Base-by-base conservation (phyloP, 805 yeast genomes). In the Saccharomycopsis amapae region DNA sequence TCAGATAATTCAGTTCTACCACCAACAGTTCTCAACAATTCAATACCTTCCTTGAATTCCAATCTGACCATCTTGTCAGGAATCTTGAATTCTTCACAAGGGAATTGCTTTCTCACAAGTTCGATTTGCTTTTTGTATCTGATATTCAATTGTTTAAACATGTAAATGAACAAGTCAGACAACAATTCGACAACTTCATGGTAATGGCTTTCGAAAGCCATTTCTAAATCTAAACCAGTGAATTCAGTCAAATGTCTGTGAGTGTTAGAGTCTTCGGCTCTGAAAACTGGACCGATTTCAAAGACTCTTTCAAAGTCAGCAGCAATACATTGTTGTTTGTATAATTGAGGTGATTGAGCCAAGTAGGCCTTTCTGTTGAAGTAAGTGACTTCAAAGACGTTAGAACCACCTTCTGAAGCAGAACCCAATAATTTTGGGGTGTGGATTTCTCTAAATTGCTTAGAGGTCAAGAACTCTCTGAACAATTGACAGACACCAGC, bases 221-320 rank as follows among this genome's bases (percentile, higher is more conserved):
- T 88, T 69, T 93, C 99, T 69, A 93, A 69, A 73, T 93, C 99
- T 58, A 94, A 79, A 49, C 99, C 99, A 52, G 84, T 85, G 65
- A 93, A 93, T 69, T 93, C 99, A 47, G 99, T 93, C 95, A 93
- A 82, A 68, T 93, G 99, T 71, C 99, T 89, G 67, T 93, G 97
- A 18, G 98, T 90, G 73, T 93, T 89, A 52, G 97, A 90, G 75
- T 93, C 90, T 68, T 93, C 99, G 48, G 99, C 99, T 69, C 99
- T 80, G 78, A 93, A 93, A 37, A 93, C 97, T 31, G 99, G 97
- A 1, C 93, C 97, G 60, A 93, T 76, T 71, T 93, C 99, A 63
- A 79, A 93, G 40, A 93, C 99, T 59, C 78, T 79, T 72, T 93
- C 98, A 59, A 90, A 93, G 71, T 93, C 99, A 50, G 95, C 94